A percentile compares a stretch with the other conserved stretches of the same genome.
These are phyloP conservation scores for Aspergillus neotritici DNA, from an alignment of 2,329 filamentous ascomycete species.

Conservation along the genomic window DNA sequence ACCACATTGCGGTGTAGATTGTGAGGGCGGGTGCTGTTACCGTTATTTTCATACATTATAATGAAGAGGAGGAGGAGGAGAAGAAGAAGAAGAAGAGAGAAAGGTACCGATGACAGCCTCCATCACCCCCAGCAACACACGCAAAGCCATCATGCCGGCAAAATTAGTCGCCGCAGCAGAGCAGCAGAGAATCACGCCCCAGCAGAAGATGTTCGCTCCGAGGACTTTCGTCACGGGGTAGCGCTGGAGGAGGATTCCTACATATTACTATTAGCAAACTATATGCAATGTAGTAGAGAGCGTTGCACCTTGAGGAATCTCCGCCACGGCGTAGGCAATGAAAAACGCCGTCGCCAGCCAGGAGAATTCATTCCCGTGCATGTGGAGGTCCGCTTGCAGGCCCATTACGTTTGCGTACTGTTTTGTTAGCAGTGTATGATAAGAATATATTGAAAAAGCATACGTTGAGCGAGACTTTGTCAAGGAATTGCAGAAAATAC, in stretches of 20 bases:
- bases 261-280: not conserved
- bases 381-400: constrained; percentile 49
- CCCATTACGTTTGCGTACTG: constrained; percentile 65
- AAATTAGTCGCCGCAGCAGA: constrained; percentile 45
- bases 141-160: constrained; percentile 50
- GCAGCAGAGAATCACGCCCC: constrained; percentile 46
- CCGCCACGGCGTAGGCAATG: constrained; percentile 55
- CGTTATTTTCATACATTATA: not conserved
- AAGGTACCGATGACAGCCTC: constrained; percentile 36
- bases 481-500: constrained; percentile 60
- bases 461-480: constrained; percentile 60
- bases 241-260: constrained; percentile 55
- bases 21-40: constrained; percentile 20
- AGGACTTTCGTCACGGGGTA: constrained; percentile 59
- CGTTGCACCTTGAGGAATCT: constrained; percentile 56
- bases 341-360: constrained; percentile 59
- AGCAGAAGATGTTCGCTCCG: constrained; percentile 53
- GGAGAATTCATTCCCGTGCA: constrained; percentile 57
- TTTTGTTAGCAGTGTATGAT: not conserved
- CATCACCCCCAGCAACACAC: constrained; percentile 52
- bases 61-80: not conserved
- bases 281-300: not conserved
- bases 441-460: not conserved
- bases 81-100: not conserved
- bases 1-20: constrained; percentile 26